Evolutionary conservation across 768 basidiomycete genomes (phyloP).

Genomic region (Lanmaoa rubissima): DNA sequence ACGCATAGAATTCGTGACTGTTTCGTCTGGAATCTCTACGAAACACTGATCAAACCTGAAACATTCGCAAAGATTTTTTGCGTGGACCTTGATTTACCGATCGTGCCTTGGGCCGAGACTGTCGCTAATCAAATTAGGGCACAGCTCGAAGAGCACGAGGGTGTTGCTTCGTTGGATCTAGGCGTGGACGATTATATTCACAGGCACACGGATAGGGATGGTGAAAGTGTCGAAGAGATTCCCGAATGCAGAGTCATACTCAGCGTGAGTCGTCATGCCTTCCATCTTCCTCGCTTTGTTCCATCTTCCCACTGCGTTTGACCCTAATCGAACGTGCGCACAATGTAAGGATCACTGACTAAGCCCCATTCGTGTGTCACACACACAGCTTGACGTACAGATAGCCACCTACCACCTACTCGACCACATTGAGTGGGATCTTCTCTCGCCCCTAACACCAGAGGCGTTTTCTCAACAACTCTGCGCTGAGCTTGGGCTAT

Average conservation of each 20-base stretch:
- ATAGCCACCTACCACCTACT: constrained; percentile 87
- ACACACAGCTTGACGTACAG: constrained; percentile 90
- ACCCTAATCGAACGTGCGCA: constrained; percentile 18
- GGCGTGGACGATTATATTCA: constrained; percentile 37
- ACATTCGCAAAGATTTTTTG: constrained; percentile 86
- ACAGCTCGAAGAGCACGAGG: constrained; percentile 89
- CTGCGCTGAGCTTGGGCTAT: constrained; percentile 81
- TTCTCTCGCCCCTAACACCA: constrained; percentile 89
- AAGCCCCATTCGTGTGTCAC: neutral
- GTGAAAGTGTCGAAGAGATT: constrained; percentile 59
- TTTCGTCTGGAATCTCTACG: constrained; percentile 95
- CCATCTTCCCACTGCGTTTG: constrained; percentile 12
- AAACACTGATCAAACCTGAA: constrained; percentile 81
- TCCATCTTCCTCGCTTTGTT: constrained; percentile 1
- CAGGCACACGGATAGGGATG: constrained; percentile 13
- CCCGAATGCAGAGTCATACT: constrained; percentile 81
- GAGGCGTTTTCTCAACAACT: constrained; percentile 79
- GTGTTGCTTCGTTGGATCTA: constrained; percentile 75
- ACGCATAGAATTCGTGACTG: constrained; percentile 90
- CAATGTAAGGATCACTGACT: constrained; percentile 12
- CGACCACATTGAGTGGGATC: constrained; percentile 98
- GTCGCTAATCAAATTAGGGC: constrained; percentile 85
- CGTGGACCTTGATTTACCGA: constrained; percentile 78
- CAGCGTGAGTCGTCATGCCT: constrained; percentile 49
- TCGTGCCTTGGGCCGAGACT: constrained; percentile 64